These are phyloP conservation scores for Cucumis cinereus DNA, from an alignment of 306 rosid genomes.

Conservation along the genomic window DNA sequence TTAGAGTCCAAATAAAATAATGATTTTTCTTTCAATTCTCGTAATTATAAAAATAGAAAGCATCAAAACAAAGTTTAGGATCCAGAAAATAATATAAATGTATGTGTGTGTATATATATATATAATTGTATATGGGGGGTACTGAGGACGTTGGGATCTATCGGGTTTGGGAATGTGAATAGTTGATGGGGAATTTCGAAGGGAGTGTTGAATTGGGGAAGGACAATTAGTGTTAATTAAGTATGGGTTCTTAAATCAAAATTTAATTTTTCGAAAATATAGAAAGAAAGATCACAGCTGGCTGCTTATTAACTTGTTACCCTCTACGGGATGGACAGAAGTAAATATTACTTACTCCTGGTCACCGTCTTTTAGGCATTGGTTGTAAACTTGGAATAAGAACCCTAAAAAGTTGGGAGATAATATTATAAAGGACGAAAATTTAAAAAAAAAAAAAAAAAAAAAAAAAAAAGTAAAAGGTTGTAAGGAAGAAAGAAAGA, in stretches of 20 bases:
- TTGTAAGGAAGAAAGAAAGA: neutral
- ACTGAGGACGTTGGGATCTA: too few relatives aligned
- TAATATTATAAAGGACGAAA: neutral
- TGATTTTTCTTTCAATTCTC: too few relatives aligned
- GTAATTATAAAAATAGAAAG: too few relatives aligned
- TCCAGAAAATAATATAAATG: too few relatives aligned
- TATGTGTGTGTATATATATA: too few relatives aligned
- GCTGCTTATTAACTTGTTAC: neutral
- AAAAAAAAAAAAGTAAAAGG: neutral
- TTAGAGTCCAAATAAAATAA: too few relatives aligned
- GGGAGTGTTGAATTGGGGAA: neutral
- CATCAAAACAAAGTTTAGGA: too few relatives aligned
- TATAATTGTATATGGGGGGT: too few relatives aligned
- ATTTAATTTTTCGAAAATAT: neutral
- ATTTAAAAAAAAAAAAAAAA: too few relatives aligned
- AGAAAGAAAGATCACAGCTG: neutral
- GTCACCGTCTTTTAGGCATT: neutral
- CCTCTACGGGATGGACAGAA: neutral
- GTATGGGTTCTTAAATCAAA: neutral
- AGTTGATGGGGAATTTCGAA: neutral
- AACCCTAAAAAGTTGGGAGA: conserved; percentile 2
- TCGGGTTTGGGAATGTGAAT: neutral
- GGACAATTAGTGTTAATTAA: neutral
- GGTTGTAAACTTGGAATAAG: neutral
- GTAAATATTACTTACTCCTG: neutral